Base-by-base conservation (phyloP, 164 flowering plant genomes). In the Stephania yunnanensis region DNA sequence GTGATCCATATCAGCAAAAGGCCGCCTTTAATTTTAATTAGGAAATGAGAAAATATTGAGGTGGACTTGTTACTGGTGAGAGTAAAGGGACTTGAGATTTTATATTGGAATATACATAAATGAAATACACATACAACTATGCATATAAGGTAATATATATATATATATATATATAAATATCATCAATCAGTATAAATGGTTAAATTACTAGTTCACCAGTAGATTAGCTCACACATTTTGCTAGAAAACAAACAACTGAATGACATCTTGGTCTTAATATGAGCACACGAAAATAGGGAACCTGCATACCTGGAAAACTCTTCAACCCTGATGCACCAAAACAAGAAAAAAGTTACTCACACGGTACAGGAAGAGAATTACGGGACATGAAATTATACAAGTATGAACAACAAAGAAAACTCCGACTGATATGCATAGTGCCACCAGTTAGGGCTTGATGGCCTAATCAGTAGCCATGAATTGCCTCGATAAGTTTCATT, bases 281-380 rank as follows among this genome's bases (percentile, higher is more conserved):
- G 29, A 19, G 44, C 48, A 15, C 7, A 55, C 42, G 50, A 45
- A 71, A 31, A 42, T 68, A 71, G 30, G 46, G 30, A 76, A 61
- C 52, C 70, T 64, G 29, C 77, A 9, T 88, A 93, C 98, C 98
- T 95, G 82, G 90, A 81, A 78, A 92, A 93, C 72, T 93, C 96
- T 61, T 90, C 91, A 83, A 92, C 86, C 79, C 99, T 93, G 99
- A 85, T 12, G 72, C 77, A 75, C 25, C 70, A 44, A 81, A 74
- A 52, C 73, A 11, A 77, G 42, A 79, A 63, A 1, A 61, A n/a
- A 72, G 71, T 76, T 71, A 71, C 30, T 42, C 36, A 36, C 53
- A n/a, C 42, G 50, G 46, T 69, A 74, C 7, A 5, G 64, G 13
- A 42, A 10, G 61, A n/a, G 19, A 55, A 48, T 30, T 64, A 70